Conservation (phyloP, 805 yeast species). For the Candida wancherniae region DNA sequence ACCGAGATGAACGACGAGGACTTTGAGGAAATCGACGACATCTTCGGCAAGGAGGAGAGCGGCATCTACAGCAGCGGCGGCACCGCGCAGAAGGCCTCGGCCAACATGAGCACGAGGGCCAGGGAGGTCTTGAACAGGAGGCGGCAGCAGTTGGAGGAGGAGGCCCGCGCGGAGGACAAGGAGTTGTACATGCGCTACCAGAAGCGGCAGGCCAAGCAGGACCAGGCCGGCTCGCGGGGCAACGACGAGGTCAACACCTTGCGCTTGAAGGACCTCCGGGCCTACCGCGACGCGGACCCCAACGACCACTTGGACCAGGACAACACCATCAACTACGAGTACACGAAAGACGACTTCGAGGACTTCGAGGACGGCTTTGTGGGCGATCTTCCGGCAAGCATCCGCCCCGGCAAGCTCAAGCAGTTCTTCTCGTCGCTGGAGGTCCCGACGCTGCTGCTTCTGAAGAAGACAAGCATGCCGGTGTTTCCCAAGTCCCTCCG, state of each 20-base stretch:
- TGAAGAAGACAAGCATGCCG: conserved; percentile 21
- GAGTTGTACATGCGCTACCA: conserved; percentile 22
- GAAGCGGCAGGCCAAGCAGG: conserved; percentile 4
- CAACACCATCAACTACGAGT: conserved; percentile 32
- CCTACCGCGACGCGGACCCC: conserved; percentile 14
- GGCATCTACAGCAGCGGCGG: conserved; percentile 27
- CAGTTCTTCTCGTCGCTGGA: conserved; percentile 7
- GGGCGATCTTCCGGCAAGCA: conserved; percentile 9
- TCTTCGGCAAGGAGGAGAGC: conserved; percentile 35
- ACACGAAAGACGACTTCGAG: conserved; percentile 34
- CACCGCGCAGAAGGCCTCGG: conserved; percentile 7
- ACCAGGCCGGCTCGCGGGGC: neutral
- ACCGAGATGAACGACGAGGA: conserved; percentile 38
- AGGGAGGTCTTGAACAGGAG: conserved; percentile 22
- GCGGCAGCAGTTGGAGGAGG: conserved; percentile 21
- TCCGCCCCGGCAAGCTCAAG: conserved; percentile 10
- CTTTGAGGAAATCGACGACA: conserved; percentile 33
- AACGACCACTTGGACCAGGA: conserved; percentile 34
- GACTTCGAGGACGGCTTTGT: conserved; percentile 37
- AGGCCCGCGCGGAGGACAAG: conserved; percentile 32
- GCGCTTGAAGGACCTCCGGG: conserved; percentile 25
- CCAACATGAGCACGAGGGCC: conserved; percentile 16
- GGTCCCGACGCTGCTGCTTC: conserved; percentile 3
- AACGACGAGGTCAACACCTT: conserved; percentile 25
- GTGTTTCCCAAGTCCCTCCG: conserved; percentile 13